Conservation (phyloP, 306 rosid species). For the Malus sieversii region DNA sequence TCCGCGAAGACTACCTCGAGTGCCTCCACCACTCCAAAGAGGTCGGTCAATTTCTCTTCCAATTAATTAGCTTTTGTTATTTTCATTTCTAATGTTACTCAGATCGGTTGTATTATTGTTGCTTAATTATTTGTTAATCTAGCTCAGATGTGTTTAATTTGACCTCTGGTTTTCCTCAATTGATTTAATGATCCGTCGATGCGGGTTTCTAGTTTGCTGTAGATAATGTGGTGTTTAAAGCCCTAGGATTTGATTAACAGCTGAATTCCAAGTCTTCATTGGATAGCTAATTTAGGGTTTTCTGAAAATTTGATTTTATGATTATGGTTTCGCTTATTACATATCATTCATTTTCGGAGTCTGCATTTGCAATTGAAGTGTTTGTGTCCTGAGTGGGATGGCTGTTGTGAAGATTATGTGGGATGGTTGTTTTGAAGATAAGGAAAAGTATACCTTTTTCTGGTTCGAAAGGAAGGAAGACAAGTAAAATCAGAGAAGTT, state of each 20-base stretch:
- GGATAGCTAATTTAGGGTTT: not conserved
- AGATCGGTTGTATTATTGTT: not conserved
- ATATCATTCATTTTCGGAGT: not conserved
- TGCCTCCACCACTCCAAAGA: constrained; percentile 99
- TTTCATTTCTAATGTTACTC: not conserved
- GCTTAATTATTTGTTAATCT: not conserved
- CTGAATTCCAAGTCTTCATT: not conserved
- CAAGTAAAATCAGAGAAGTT: not conserved
- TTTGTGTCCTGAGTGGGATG: not conserved
- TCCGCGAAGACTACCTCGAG: constrained; percentile 97
- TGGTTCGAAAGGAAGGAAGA: not conserved
- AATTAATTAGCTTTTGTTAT: not conserved
- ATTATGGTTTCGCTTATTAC: not conserved
- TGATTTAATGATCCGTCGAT: not conserved
- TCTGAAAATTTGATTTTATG: not conserved
- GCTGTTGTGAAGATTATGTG: not conserved
- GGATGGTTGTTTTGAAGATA: not conserved
- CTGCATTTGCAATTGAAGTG: not conserved
- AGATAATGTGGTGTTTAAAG: not conserved
- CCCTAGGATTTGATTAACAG: not conserved
- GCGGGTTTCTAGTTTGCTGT: not conserved
- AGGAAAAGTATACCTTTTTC: not conserved
- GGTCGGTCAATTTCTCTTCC: constrained; percentile 51
- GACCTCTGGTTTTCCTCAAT: not conserved
- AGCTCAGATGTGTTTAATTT: not conserved